Evolutionary conservation across 1,284 basidiomycete species (phyloP).

Genomic region (Cutaneotrichosporon arboriforme): DNA sequence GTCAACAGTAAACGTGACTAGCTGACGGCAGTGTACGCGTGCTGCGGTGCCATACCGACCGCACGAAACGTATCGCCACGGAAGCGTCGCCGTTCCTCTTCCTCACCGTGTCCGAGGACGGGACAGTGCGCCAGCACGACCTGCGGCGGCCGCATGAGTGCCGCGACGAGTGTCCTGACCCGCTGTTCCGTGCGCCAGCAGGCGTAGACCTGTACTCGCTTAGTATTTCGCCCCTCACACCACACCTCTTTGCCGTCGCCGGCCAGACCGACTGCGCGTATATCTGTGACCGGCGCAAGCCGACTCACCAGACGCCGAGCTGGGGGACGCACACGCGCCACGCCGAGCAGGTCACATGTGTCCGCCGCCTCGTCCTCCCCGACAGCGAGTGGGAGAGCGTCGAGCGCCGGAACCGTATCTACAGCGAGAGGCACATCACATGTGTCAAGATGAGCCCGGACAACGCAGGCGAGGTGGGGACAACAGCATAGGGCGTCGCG

Average conservation of each 20-base stretch:
- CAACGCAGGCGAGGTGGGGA: slow-evolving; percentile 73
- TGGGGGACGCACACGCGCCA: slow-evolving; percentile 59
- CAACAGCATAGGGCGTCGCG: slow-evolving; percentile 5
- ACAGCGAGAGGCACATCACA: slow-evolving; percentile 61
- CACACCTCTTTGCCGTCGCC: slow-evolving; percentile 52
- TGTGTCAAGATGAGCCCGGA: slow-evolving; percentile 68
- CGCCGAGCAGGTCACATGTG: slow-evolving; percentile 60
- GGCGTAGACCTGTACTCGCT: slow-evolving; percentile 50
- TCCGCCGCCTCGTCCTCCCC: slow-evolving; percentile 69
- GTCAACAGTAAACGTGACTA: slow-evolving; percentile 9
- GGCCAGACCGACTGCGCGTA: slow-evolving; percentile 60
- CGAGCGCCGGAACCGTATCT: slow-evolving; percentile 30
- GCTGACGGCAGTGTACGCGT: slow-evolving; percentile 47
- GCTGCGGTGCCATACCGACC: slow-evolving; percentile 58
- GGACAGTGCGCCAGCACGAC: slow-evolving; percentile 79
- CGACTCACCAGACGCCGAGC: slow-evolving; percentile 60
- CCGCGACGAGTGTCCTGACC: slow-evolving; percentile 39
- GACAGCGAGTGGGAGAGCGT: slow-evolving; percentile 40
- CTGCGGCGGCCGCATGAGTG: slow-evolving; percentile 55
- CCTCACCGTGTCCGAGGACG: slow-evolving; percentile 74
- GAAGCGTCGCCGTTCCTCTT: slow-evolving; percentile 79
- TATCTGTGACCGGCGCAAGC: slow-evolving; percentile 79
- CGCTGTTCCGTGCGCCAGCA: slow-evolving; percentile 39
- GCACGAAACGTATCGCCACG: slow-evolving; percentile 74
- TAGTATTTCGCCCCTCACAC: slow-evolving; percentile 47